Evolutionary conservation across 306 rosid species (phyloP).

Genomic region (Lathyrus oleraceus): DNA sequence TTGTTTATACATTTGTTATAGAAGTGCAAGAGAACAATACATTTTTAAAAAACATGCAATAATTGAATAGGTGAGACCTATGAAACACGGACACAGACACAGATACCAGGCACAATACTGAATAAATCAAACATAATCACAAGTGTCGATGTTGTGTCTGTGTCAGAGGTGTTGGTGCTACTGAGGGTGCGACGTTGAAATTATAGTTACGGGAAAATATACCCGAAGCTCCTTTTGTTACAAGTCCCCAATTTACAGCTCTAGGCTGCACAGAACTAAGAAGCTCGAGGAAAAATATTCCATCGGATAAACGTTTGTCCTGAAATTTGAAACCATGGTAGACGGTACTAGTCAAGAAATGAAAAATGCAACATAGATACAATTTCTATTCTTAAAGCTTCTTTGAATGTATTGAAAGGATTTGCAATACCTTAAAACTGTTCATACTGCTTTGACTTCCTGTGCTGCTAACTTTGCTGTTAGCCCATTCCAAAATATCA

Average conservation of each 20-base stretch:
- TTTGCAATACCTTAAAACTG: constrained; percentile 72
- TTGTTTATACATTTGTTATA: constrained; percentile 2
- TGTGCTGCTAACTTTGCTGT: constrained; percentile 68
- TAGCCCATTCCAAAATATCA: constrained; percentile 95
- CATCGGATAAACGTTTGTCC: constrained; percentile 87
- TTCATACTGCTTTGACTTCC: constrained; percentile 76
- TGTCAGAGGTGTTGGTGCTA: too few relatives aligned
- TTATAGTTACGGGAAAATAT: constrained; percentile 31
- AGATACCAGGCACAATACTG: too few relatives aligned
- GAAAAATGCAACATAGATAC: neutral
- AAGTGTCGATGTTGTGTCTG: too few relatives aligned
- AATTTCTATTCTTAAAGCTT: neutral
- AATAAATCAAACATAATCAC: too few relatives aligned
- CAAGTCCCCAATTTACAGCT: constrained; percentile 91
- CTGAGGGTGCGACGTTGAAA: neutral
- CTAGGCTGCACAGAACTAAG: constrained; percentile 89
- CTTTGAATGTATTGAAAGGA: neutral
- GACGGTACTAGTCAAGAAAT: neutral
- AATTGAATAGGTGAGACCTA: neutral
- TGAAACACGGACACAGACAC: too few relatives aligned
- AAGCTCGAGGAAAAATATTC: constrained; percentile 91
- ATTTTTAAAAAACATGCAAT: neutral
- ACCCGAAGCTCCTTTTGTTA: constrained; percentile 89
- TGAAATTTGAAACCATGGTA: constrained; percentile 41
- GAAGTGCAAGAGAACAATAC: neutral